Base-by-base conservation (phyloP, 495 filamentous ascomycete genomes). In the Aspergillus leporis region DNA sequence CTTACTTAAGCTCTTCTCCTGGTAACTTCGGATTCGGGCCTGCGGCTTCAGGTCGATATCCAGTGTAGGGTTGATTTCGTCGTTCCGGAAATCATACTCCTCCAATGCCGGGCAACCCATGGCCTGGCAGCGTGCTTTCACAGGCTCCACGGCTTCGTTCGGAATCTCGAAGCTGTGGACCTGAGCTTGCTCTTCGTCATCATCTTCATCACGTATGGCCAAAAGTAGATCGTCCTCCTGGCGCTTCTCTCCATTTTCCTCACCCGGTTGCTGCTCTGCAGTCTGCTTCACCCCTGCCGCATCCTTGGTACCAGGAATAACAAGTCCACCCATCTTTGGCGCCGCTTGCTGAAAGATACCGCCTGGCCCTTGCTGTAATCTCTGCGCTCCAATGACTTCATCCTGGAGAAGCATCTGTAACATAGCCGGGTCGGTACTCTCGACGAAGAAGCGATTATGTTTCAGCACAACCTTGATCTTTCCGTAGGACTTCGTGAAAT, bases 1-100 rank as follows among this genome's bases (percentile, higher is more conserved):
- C 72, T 99, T 98, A 74, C 89, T 92, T 30, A 99, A 80, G 63
- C 90, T 93, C 75, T 96, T 93, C 74, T 99, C 94, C 73, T 99
- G 95, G 66, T 98, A 98, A 62, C 84, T 87, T 67, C 92, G 87
- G 65, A 96, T 97, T 65, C 90, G 86, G 0, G 90, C 90, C 66
- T 84, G 85, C 2, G 92, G 91, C 66, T 86, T 87, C 47, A 96
- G 77, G 70, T 97, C 92, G 62, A 99, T 98, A 52, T 97, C 91
- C 2, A 98, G 78, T 47, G 89, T 95, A 0, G 92, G 83, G 66
- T 98, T 99, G 56, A 86, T 79, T 32, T 89, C 83, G 69, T 99
- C 95, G 61, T 93, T 93, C n/a, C 92, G 83, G 71, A 97, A 98
- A 67, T 98, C 95, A 71, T 99, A 98, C 71, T 99, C 94, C 72